phyloP scores from a whole-genome alignment of 2,329 filamentous ascomycete genomes.

The Raffaelea ambrosiae region DNA sequence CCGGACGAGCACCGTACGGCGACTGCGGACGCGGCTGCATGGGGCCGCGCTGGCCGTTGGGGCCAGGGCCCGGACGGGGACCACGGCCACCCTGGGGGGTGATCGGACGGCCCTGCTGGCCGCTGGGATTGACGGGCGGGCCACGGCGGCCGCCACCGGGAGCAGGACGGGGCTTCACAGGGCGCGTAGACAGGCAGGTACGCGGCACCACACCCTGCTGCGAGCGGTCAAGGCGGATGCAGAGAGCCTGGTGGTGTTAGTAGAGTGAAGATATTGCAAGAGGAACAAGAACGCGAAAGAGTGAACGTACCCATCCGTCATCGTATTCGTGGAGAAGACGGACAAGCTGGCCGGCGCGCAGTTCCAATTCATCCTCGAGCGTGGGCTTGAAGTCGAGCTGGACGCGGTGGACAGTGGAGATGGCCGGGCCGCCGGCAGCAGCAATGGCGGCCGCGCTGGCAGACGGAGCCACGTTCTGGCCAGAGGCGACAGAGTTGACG shows the following conservation, averaged over 20 bases:
- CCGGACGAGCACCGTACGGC: conserved; percentile 24
- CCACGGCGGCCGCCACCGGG: conserved; percentile 36
- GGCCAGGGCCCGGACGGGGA: conserved; percentile 20
- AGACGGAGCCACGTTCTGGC: conserved; percentile 33
- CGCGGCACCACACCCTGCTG: conserved; percentile 88
- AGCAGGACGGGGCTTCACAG: conserved; percentile 72
- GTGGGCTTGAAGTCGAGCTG: conserved; percentile 91
- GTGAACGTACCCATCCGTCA: conserved; percentile 83
- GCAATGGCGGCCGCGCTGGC: conserved; percentile 51
- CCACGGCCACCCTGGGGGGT: conserved; percentile 26
- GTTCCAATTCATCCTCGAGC: conserved; percentile 82
- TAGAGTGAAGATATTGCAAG: conserved; percentile 1
- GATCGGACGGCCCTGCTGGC: conserved; percentile 26
- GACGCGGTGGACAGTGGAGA: conserved; percentile 73
- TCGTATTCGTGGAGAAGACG: conserved; percentile 92
- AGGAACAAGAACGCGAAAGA: background rate
- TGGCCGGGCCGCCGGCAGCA: conserved; percentile 50
- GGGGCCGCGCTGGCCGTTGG: conserved; percentile 3
- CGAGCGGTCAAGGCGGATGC: conserved; percentile 80
- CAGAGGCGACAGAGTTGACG: conserved; percentile 43
- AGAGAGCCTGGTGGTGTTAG: no score
- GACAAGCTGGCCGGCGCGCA: conserved; percentile 75
- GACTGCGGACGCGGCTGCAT: conserved; percentile 27
- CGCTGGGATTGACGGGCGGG: conserved; percentile 42
- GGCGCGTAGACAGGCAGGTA: conserved; percentile 85